Conservation (phyloP, 148 eudicot genomes). For the Dianthus caryophyllus region DNA sequence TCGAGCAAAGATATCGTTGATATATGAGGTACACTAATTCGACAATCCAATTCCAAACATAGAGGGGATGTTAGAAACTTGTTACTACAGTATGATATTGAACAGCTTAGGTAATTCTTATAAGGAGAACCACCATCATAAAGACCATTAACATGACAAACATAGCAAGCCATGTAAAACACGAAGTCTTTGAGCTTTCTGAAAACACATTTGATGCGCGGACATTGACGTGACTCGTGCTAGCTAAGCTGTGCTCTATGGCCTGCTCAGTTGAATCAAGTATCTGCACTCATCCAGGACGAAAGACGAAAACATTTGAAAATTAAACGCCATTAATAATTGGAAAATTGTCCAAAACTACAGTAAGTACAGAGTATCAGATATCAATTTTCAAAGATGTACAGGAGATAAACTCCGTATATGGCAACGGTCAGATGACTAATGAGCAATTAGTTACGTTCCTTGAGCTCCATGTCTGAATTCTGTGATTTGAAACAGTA, state of each 20-base stretch:
- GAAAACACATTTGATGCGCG: constrained; percentile 62
- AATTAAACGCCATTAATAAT: neutral
- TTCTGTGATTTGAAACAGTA: too few relatives aligned
- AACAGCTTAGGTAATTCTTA: constrained; percentile 57
- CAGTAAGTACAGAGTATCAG: neutral
- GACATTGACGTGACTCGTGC: constrained; percentile 66
- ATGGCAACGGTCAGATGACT: neutral
- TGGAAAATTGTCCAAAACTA: neutral
- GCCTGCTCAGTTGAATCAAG: constrained; percentile 95
- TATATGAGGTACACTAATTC: neutral
- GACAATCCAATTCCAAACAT: neutral
- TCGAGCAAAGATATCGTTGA: too few relatives aligned
- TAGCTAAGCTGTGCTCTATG: constrained; percentile 85
- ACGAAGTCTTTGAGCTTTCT: constrained; percentile 66
- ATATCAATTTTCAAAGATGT: neutral
- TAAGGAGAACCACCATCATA: constrained; percentile 86
- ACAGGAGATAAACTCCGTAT: too few relatives aligned
- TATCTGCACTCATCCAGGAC: constrained; percentile 39
- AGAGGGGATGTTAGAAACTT: too few relatives aligned
- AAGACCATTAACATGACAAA: constrained; percentile 64
- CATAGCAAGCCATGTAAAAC: constrained; percentile 78
- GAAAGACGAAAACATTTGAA: neutral
- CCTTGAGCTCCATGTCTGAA: neutral
- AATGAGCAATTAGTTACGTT: neutral
- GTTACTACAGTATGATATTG: too few relatives aligned